Conservation (phyloP, 2,329 filamentous ascomycete species). For the Dothideomycetes sp. region DNA sequence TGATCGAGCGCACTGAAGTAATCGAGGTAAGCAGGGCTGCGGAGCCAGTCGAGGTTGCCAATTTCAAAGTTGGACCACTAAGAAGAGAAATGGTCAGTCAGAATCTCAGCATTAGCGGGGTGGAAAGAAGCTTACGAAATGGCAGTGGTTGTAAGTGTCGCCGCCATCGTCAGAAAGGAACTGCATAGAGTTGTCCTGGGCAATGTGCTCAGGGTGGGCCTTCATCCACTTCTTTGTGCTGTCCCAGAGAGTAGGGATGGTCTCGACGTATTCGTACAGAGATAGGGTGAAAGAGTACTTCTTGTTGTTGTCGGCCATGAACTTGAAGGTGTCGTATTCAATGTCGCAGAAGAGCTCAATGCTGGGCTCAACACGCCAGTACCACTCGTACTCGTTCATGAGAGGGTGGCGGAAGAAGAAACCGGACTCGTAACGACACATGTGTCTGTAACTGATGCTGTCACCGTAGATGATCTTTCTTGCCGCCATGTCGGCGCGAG, state of each 20-base stretch:
- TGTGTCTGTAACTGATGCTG: constrained; percentile 93
- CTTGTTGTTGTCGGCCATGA: constrained; percentile 92
- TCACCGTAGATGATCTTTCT: constrained; percentile 98
- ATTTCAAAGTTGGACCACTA: constrained; percentile 99
- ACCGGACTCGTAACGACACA: constrained; percentile 98
- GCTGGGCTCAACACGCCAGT: constrained; percentile 98
- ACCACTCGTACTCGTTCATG: constrained; percentile 96
- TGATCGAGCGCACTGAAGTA: constrained; percentile 82
- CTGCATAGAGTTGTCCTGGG: constrained; percentile 72
- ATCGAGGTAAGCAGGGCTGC: constrained; percentile 78
- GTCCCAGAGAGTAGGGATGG: constrained; percentile 92
- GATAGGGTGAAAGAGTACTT: constrained; percentile 97
- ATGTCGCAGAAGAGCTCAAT: constrained; percentile 95
- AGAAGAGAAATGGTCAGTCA: constrained; percentile 12
- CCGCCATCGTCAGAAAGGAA: constrained; percentile 90
- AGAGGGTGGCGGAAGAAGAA: constrained; percentile 97
- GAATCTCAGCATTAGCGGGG: neutral
- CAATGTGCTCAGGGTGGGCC: constrained; percentile 80
- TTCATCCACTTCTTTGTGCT: constrained; percentile 91
- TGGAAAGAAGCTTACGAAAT: constrained; percentile 60
- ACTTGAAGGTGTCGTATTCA: constrained; percentile 90
- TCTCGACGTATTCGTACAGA: constrained; percentile 93
- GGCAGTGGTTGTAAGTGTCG: constrained; percentile 90
- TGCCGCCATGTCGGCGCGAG: constrained; percentile 86
- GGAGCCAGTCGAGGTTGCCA: constrained; percentile 79